phyloP scores from a whole-genome alignment of 768 basidiomycete genomes.

The Kwoniella dejecticola region DNA sequence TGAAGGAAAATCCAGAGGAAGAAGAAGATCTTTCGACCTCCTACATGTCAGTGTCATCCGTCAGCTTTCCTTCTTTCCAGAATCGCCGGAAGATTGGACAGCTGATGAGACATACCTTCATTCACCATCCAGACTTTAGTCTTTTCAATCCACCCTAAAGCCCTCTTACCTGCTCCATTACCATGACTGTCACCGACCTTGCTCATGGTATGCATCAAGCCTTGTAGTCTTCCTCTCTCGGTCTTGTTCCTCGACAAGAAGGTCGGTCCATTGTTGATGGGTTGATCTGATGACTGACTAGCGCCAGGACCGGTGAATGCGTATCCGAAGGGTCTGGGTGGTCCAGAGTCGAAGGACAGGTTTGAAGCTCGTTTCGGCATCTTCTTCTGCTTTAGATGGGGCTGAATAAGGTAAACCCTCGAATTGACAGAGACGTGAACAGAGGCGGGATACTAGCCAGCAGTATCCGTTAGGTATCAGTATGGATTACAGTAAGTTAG shows the following conservation, averaged over 20 bases:
- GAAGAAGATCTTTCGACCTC: slow-evolving; percentile 73
- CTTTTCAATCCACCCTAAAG: slow-evolving; percentile 58
- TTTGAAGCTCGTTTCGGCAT: slow-evolving; percentile 18
- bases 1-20: slow-evolving; percentile 79
- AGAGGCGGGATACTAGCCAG: neutral
- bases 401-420: neutral
- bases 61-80: neutral
- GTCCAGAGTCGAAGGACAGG: slow-evolving; percentile 41
- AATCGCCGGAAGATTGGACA: neutral
- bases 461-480: too few relatives aligned
- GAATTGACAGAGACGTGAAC: neutral
- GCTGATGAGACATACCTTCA: slow-evolving; percentile 63
- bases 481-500: too few relatives aligned
- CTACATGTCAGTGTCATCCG: slow-evolving; percentile 13
- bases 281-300: slow-evolving; percentile 9
- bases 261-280: slow-evolving; percentile 55
- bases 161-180: slow-evolving; percentile 45
- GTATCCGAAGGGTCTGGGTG: slow-evolving; percentile 18
- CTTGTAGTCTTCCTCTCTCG: slow-evolving; percentile 79
- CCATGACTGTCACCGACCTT: slow-evolving; percentile 8
- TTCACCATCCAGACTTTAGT: slow-evolving; percentile 88
- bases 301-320: slow-evolving; percentile 8
- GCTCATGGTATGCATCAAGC: slow-evolving; percentile 69
- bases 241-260: slow-evolving; percentile 82
- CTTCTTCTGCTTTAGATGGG: neutral